These are phyloP conservation scores for Gentiana straminea DNA, from an alignment of 257 asterid species.

Conservation along the genomic window DNA sequence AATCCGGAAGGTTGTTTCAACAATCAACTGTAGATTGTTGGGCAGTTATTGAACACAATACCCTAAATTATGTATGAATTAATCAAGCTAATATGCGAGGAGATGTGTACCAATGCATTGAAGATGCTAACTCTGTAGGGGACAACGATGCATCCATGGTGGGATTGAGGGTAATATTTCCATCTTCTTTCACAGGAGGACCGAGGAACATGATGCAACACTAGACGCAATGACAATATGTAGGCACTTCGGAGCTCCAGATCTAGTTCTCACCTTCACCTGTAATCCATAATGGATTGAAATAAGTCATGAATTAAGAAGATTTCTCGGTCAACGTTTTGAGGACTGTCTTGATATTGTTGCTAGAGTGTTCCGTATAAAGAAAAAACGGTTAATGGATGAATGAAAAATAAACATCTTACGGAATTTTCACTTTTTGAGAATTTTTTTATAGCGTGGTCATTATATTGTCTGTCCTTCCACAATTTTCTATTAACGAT, in stretches of 20 bases:
- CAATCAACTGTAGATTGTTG: neutral
- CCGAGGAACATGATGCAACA: neutral
- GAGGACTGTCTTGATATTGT: neutral
- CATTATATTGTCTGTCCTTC: neutral
- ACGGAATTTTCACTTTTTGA: neutral
- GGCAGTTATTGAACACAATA: neutral
- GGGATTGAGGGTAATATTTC: neutral
- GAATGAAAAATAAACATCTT: neutral
- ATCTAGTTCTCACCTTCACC: neutral
- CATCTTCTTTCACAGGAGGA: neutral
- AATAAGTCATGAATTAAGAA: neutral
- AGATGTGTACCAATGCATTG: neutral
- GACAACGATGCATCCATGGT: neutral
- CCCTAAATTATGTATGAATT: too few species aligned
- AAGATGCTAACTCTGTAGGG: neutral
- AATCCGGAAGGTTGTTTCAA: neutral
- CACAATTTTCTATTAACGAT: neutral
- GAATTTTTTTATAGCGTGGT: too few species aligned
- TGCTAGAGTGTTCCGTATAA: neutral
- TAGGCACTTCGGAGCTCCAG: neutral
- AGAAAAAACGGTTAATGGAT: neutral
- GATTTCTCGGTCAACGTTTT: too few species aligned
- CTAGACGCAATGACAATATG: slow-evolving; percentile 1
- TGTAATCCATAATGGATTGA: neutral
- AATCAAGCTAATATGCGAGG: too few species aligned